Evolutionary conservation across 116 monocot species (phyloP), one percentile per base, ranked within the genome.

Genomic region (Dioscorea cayenensis): DNA sequence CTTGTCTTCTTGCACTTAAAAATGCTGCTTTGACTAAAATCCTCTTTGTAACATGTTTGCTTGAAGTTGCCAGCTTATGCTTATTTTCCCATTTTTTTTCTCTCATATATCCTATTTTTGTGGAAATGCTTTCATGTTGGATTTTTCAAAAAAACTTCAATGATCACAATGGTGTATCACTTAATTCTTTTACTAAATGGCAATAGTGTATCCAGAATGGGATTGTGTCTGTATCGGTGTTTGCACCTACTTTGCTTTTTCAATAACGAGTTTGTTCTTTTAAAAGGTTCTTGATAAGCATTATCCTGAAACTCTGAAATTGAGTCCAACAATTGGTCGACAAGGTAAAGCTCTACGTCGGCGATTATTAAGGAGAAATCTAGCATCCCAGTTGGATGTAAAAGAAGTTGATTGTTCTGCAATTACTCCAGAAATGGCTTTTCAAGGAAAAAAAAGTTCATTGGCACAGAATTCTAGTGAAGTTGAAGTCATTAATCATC

Each of bases 261-360:
- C 55, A 16, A 55, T 18, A 55, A 55, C 18, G 3, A 55, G 3
- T 10, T 5, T 65, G 2, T 70, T 66, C 64, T 49, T 58, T 36
- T 63, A 17, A 75, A 17, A 95, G 95, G 76, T 95, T 65, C 81
- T 93, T 66, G 86, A 81, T 65, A 88, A 83, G 74, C 76, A 83
- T 74, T 89, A 74, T 78, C 90, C 94, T 20, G 76, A 81, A 19
- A 66, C 78, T 13, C 10, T 87, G 43, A 70, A 11, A 67, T 83
- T 84, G 50, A 88, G 69, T 58, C 97, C 88, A 77, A 83, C 93
- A 70, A 84, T 93, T 76, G 97, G 97, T 16, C 79, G 97, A 18
- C 86, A 89, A 84, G 97, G 97, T 52, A 97, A 97, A 78, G 88
- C 97, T 76, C 77, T 97, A 35, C 85, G 97, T 20, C 88, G 97